A percentile compares a stretch with the other conserved stretches of the same genome.
Conservation (phyloP, 1,139 yeast genomes). For the Pichia sp. region DNA sequence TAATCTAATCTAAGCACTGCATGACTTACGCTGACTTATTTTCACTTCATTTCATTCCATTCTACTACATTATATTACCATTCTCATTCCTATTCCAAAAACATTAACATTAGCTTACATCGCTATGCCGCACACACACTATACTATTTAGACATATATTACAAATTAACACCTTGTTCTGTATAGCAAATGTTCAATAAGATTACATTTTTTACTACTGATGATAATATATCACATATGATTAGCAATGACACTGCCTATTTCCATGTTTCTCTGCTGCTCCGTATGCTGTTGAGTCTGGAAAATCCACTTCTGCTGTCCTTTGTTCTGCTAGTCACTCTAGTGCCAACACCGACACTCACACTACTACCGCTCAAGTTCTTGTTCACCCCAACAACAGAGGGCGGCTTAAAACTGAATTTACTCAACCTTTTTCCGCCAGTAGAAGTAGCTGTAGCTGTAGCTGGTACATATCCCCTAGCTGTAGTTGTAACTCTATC, state of each 20-base stretch:
- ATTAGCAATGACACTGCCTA: conserved; percentile 4
- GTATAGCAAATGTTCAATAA: too few relatives aligned
- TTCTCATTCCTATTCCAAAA: not conserved
- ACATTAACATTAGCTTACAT: not conserved
- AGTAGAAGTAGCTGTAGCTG: not conserved
- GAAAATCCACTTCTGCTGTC: not conserved
- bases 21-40: not conserved
- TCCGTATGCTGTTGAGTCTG: too few relatives aligned
- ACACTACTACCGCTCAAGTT: not conserved
- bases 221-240: too few relatives aligned
- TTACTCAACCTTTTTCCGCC: not conserved
- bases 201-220: too few relatives aligned
- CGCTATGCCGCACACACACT: not conserved
- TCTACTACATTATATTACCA: not conserved
- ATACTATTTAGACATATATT: not conserved
- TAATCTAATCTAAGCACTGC: conserved; percentile 32
- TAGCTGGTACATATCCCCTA: too few relatives aligned
- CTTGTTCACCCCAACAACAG: not conserved
- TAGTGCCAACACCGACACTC: not conserved
- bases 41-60: not conserved
- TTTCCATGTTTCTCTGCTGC: not conserved
- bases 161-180: too few relatives aligned
- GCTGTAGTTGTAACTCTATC: too few relatives aligned
- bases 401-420: not conserved
- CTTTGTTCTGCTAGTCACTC: not conserved